phyloP scores from a whole-genome alignment of 306 rosid genomes.

The Prunus mira region DNA sequence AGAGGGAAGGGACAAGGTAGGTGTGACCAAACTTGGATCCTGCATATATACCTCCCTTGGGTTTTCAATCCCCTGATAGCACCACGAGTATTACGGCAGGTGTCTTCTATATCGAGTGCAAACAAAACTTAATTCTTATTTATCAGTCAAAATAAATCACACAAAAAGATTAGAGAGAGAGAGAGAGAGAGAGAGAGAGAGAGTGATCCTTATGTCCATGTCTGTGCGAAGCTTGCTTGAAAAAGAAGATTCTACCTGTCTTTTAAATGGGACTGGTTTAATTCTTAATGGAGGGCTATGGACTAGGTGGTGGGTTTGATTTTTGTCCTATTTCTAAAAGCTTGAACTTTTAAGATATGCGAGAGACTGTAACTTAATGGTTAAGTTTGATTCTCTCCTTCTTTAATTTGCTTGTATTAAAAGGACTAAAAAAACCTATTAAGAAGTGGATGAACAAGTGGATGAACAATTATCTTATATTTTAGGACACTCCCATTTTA shows the following conservation, averaged over 20 bases:
- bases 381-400: too few relatives aligned
- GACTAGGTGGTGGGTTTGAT: too few relatives aligned
- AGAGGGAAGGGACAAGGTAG: neutral
- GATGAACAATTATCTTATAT: too few relatives aligned
- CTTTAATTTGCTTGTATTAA: too few relatives aligned
- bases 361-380: too few relatives aligned
- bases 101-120: neutral
- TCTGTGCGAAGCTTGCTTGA: slow-evolving; percentile 4
- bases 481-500: too few relatives aligned
- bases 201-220: neutral
- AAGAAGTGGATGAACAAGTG: too few relatives aligned
- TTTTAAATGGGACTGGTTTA: neutral
- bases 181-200: neutral
- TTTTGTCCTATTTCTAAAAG: too few relatives aligned
- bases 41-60: slow-evolving; percentile 26
- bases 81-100: neutral
- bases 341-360: too few relatives aligned
- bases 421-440: too few relatives aligned
- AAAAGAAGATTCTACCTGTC: slow-evolving; percentile 10
- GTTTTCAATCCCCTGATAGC: slow-evolving; percentile 12
- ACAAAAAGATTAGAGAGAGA: neutral
- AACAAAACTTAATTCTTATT: neutral
- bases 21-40: neutral
- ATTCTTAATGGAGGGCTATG: neutral
- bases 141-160: neutral